phyloP scores from a whole-genome alignment of 768 basidiomycete species.

The Boletus rex-veris region DNA sequence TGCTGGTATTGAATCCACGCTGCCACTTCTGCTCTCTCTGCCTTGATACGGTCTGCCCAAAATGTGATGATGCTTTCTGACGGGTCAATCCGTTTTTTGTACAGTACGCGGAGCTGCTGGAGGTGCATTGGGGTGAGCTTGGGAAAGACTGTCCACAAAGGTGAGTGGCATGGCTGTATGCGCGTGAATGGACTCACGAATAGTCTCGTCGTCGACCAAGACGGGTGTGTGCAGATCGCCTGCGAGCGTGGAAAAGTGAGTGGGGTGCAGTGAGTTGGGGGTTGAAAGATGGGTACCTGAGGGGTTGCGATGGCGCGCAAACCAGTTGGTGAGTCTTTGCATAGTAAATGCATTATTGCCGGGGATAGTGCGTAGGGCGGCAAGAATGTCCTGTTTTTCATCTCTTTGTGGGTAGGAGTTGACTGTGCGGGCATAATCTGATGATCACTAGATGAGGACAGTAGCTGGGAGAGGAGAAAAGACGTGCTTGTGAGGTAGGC shows the following conservation, averaged over 20 bases:
- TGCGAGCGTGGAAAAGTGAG: neutral
- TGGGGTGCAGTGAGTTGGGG: neutral
- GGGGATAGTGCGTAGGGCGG: constrained; percentile 14
- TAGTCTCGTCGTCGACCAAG: constrained; percentile 22
- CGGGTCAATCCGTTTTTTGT: constrained; percentile 15
- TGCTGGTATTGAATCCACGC: constrained; percentile 31
- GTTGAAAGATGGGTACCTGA: neutral
- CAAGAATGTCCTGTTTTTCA: constrained; percentile 17
- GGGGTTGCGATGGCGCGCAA: constrained; percentile 18
- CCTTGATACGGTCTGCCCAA: constrained; percentile 25
- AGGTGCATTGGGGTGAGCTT: constrained; percentile 23
- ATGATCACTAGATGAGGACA: neutral
- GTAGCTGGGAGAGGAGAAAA: neutral
- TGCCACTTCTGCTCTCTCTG: constrained; percentile 13
- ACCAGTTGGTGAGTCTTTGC: constrained; percentile 20
- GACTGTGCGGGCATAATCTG: constrained; percentile 20
- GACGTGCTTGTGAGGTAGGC: constrained; percentile 5
- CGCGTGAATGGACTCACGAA: constrained; percentile 18
- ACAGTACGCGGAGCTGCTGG: constrained; percentile 17
- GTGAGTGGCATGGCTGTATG: constrained; percentile 5
- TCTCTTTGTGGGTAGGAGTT: constrained; percentile 8
- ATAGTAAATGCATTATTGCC: constrained; percentile 21
- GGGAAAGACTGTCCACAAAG: constrained; percentile 22
- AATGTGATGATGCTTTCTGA: constrained; percentile 22
- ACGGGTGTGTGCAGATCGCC: neutral